Conservation (phyloP, 441 rosid species). For the Croton laevigatus region DNA sequence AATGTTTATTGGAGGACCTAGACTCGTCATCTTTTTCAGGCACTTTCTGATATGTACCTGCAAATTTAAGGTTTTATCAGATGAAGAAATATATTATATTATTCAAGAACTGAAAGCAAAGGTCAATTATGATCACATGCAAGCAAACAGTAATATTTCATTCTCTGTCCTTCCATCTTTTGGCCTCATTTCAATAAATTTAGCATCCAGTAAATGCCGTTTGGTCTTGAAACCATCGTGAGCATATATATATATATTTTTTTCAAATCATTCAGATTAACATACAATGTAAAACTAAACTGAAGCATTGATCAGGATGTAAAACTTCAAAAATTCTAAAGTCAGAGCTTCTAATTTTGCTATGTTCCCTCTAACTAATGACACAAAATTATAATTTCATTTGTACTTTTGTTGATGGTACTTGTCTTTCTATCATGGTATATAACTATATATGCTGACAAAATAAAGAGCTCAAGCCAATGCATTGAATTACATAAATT, state of each 20-base stretch:
- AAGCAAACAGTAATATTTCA: not conserved
- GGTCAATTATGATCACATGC: not conserved
- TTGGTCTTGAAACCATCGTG: not conserved
- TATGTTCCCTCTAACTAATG: constrained; percentile 2
- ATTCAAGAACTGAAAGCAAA: constrained; percentile 1
- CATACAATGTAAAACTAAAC: not conserved
- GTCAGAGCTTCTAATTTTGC: not conserved
- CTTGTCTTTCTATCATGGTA: not conserved
- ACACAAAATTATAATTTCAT: not conserved
- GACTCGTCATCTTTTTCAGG: constrained; percentile 39
- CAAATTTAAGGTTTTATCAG: constrained; percentile 17
- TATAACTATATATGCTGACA: not conserved
- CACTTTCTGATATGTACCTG: constrained; percentile 55
- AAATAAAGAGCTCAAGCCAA: not conserved
- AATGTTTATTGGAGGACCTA: constrained; percentile 36
- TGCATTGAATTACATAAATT: not conserved
- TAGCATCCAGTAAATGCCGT: constrained; percentile 14
- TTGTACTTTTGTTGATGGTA: not conserved
- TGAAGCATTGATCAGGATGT: not conserved
- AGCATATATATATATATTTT: not conserved
- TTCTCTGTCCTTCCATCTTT: not conserved
- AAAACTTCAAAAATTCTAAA: not conserved
- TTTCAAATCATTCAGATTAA: not conserved
- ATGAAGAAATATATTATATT: not conserved
- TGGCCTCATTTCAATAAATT: not conserved